A percentile compares a stretch with the other conserved stretches of the same genome.
Evolutionary conservation across 768 basidiomycete genomes (phyloP).

Genomic region (Mycena galericulata): DNA sequence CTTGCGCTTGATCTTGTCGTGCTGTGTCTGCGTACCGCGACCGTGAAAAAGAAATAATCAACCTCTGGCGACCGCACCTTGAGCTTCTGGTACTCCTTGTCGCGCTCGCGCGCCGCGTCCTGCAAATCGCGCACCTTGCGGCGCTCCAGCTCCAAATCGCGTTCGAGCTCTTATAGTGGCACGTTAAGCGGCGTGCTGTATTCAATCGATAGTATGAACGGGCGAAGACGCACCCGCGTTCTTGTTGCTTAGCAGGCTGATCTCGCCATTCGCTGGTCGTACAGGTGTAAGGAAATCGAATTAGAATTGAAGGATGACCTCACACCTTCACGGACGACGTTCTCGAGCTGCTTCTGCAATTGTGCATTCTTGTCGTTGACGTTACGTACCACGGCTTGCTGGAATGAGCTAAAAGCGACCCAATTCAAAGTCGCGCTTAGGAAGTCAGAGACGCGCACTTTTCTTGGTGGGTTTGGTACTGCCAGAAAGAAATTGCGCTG

Average conservation of each 20-base stretch:
- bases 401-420: slow-evolving; percentile 75
- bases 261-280: slow-evolving; percentile 78
- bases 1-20: slow-evolving; percentile 87
- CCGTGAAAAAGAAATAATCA: no score
- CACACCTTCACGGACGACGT: slow-evolving; percentile 85
- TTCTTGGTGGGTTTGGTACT: slow-evolving; percentile 91
- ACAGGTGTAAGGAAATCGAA: not conserved
- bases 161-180: slow-evolving; percentile 76
- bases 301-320: not conserved
- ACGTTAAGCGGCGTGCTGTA: no score
- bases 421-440: slow-evolving; percentile 12
- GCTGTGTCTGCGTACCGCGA: slow-evolving; percentile 78
- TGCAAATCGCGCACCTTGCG: slow-evolving; percentile 80
- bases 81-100: slow-evolving; percentile 89
- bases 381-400: slow-evolving; percentile 85
- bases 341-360: slow-evolving; percentile 87
- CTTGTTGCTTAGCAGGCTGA: slow-evolving; percentile 77
- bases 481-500: slow-evolving; percentile 91
- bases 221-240: slow-evolving; percentile 59
- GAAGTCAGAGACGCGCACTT: slow-evolving; percentile 55
- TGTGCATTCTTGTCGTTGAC: slow-evolving; percentile 87
- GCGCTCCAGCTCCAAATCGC: slow-evolving; percentile 84
- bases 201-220: no score
- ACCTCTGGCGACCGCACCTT: no score
- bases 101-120: slow-evolving; percentile 79